These are phyloP conservation scores for Colletotrichum gigasporum DNA, from an alignment of 2,329 filamentous ascomycete genomes.

Conservation along the genomic window DNA sequence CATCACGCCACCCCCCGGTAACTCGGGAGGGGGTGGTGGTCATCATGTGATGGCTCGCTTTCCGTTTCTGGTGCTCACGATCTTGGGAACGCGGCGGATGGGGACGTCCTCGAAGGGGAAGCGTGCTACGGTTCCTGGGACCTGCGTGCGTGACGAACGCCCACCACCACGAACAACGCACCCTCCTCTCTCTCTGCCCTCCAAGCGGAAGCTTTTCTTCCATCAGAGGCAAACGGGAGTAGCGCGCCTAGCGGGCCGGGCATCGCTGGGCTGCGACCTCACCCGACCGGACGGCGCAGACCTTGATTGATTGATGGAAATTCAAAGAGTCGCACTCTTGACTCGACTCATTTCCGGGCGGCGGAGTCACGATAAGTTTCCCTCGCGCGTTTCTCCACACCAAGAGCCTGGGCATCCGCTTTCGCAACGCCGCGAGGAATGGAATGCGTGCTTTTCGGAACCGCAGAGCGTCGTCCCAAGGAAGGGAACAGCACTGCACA, in stretches of 20 bases:
- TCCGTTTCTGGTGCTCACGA: background rate
- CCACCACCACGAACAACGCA: background rate
- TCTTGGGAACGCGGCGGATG: slow-evolving; percentile 3
- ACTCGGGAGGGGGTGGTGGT: background rate
- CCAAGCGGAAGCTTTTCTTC: slow-evolving; percentile 25
- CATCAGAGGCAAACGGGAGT: slow-evolving; percentile 9
- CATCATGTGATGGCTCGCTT: background rate
- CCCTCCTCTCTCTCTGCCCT: background rate
- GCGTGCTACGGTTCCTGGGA: slow-evolving; percentile 11
- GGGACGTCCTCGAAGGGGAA: background rate
- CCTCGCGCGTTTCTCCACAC: background rate
- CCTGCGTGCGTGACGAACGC: slow-evolving; percentile 9
- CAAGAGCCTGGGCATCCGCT: background rate
- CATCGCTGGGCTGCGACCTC: slow-evolving; percentile 4
- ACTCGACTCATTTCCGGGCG: background rate
- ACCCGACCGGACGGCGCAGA: background rate
- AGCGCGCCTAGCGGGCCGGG: slow-evolving; percentile 18
- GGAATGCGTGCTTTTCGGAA: background rate
- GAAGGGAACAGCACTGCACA: too few species aligned
- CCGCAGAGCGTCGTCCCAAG: background rate
- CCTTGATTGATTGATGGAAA: slow-evolving; percentile 28
- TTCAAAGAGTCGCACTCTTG: background rate
- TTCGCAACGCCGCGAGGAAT: too few species aligned
- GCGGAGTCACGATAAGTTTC: background rate
- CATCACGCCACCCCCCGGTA: slow-evolving; percentile 8